Base-by-base conservation (phyloP, 2,329 filamentous ascomycete species). In the Cladosporium sp. region DNA sequence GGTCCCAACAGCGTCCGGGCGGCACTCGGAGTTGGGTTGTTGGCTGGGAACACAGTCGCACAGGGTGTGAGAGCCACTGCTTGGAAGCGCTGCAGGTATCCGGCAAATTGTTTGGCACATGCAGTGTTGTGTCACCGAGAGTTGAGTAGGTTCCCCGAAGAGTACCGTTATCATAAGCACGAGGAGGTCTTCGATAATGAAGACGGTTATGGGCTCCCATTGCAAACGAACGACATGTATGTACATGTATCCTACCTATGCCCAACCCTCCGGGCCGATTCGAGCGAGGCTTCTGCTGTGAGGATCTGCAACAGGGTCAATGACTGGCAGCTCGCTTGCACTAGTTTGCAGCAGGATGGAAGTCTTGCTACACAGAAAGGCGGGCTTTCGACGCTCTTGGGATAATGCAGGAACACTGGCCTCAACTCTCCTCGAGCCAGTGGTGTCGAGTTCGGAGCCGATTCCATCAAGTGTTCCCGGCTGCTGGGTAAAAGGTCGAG, bases 81-180 rank as follows among this genome's bases (percentile, higher is more conserved):
- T 54, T 54, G 60, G 60, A 28, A n/a, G 47, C 28, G 11, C 61
- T 64, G 61, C 61, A 57, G 24, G 51, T 34, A 18, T 24, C 61
- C 61, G 61, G 34, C 18, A 18, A 32, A 41, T 24, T 64, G 51
- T 64, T 64, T 57, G 59, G 44, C 61, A 55, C 26, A 55, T 10
- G 24, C 15, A 12, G 24, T 47, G 51, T 34, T 64, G 61, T 64
- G 38, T 26, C 38, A 64, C 61, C 36, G 38, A 11, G 32, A 21
- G n/a, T 21, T 47, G 8, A 21, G n/a, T 6, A 47, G 41, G n/a
- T 47, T 47, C n/a, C 41, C 41, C n/a, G n/a, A 21, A 18, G 41
- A 4, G 0, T 12, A 11, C n/a, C 12, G n/a, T 11, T 11, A 3
- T 21, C 41, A 21, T 12, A n/a, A 24, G n/a, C 15, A 6, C 38